Evolutionary conservation across 1,284 basidiomycete genomes (phyloP).

Genomic region (Stygiomarasmius scandens): DNA sequence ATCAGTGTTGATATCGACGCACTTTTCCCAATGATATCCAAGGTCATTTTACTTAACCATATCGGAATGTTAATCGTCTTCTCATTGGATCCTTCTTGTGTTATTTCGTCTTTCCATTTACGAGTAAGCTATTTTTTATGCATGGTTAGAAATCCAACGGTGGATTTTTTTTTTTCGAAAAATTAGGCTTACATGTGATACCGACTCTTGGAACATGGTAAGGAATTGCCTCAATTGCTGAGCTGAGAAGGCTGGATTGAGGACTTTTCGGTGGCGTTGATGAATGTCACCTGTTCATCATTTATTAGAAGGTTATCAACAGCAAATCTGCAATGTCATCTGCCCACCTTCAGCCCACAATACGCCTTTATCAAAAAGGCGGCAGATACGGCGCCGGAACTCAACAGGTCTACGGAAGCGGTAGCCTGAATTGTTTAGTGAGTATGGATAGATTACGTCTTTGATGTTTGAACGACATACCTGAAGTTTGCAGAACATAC

Average conservation of each 20-base stretch:
- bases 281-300: slow-evolving; percentile 24
- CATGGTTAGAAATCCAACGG: too few relatives aligned
- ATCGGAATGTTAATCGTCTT: slow-evolving; percentile 16
- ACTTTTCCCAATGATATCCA: slow-evolving; percentile 36
- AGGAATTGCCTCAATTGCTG: slow-evolving; percentile 26
- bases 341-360: slow-evolving; percentile 21
- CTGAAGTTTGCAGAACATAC: slow-evolving; percentile 28
- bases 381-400: slow-evolving; percentile 7
- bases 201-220: slow-evolving; percentile 22
- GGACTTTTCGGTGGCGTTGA: slow-evolving; percentile 29
- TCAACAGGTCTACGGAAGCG: slow-evolving; percentile 21
- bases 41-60: slow-evolving; percentile 30
- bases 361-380: slow-evolving; percentile 24
- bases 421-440: too few relatives aligned
- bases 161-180: too few relatives aligned
- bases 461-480: too few relatives aligned
- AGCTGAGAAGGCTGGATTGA: slow-evolving; percentile 32
- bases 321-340: too few relatives aligned
- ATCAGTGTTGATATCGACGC: not conserved
- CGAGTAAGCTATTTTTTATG: slow-evolving; percentile 19
- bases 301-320: too few relatives aligned
- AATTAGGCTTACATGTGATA: slow-evolving; percentile 11
- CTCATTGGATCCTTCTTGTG: not conserved
- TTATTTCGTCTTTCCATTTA: slow-evolving; percentile 18
- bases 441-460: too few relatives aligned